These are phyloP conservation scores for Cornus suecica DNA, from an alignment of 148 eudicot species.

Conservation along the genomic window DNA sequence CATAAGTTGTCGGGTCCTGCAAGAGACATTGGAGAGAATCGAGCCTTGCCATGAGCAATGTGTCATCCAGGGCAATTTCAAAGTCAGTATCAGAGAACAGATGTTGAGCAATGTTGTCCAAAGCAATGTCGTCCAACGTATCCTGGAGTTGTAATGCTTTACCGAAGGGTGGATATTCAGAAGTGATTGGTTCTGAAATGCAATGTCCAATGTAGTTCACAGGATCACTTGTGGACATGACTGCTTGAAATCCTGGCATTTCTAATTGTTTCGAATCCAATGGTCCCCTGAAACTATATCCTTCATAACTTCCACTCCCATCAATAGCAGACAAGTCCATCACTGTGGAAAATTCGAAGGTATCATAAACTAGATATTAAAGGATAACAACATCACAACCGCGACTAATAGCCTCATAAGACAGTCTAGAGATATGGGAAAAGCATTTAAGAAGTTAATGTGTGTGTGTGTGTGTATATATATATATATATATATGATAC, in stretches of 20 bases:
- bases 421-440: background rate
- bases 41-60: slow-evolving; percentile 73
- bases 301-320: slow-evolving; percentile 30
- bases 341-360: background rate
- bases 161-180: slow-evolving; percentile 30
- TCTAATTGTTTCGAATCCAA: slow-evolving; percentile 42
- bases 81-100: slow-evolving; percentile 56
- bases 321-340: slow-evolving; percentile 49
- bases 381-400: background rate
- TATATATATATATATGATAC: too few relatives aligned
- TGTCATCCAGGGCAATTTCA: slow-evolving; percentile 59
- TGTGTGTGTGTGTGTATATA: too few relatives aligned
- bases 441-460: background rate
- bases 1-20: background rate
- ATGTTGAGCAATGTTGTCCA: slow-evolving; percentile 60
- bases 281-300: slow-evolving; percentile 14
- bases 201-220: slow-evolving; percentile 61
- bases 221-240: slow-evolving; percentile 73
- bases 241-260: slow-evolving; percentile 43
- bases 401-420: background rate
- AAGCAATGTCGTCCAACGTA: slow-evolving; percentile 59
- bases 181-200: slow-evolving; percentile 47
- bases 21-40: too few relatives aligned
- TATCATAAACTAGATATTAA: background rate
- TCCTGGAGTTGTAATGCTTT: slow-evolving; percentile 45